Base-by-base conservation (phyloP, 2,329 filamentous ascomycete genomes). In the Helotiales sp. region DNA sequence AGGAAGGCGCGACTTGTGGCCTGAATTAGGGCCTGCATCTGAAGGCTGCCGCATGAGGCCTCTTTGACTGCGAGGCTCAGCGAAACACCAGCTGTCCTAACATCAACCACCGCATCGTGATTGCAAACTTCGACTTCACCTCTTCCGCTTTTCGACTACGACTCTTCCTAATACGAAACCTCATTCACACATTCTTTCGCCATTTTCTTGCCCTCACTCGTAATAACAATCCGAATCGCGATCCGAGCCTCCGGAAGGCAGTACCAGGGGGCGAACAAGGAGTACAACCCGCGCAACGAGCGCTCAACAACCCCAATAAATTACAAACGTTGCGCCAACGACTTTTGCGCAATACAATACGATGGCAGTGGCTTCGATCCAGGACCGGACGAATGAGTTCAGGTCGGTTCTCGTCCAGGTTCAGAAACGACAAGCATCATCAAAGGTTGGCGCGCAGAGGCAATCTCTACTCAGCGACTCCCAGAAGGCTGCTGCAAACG, bases 351-450 rank as follows among this genome's bases (percentile, higher is more conserved):
- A 13, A 27, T 25, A 19, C 22, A 12, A 55, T 27, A 36, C 71
- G 72, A 88, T 88, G 85, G 83, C 84, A 57, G 80, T 85, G 71
- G 73, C 81, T 60, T 93, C 92, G 52, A 96, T 98, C 74, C 95
- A 99, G 80, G 95, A 99, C 79, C 91, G 95, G 71, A 99, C 95
- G 57, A 83, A 86, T 71, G 95, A 99, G 81, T 99, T 99, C 82
- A 89, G 88, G 73, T 90, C 92, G 63, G 96, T 98, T 70, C 85
- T 98, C 62, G 81, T 84, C 46, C 91, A 96, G 72, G 90, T 91
- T 52, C 91, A 96, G 76, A 89, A 88, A 71, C 84, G 87, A 63
- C 86, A 95, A 69, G 86, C 87, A 30, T 82, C 87, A 10, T 85
- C 84, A 59, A 96, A 96, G 77, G 81, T 88, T 52, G 85, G 90